Evolutionary conservation across 2,329 filamentous ascomycete genomes (phyloP).

Genomic region (Pseudomassariella vexata): DNA sequence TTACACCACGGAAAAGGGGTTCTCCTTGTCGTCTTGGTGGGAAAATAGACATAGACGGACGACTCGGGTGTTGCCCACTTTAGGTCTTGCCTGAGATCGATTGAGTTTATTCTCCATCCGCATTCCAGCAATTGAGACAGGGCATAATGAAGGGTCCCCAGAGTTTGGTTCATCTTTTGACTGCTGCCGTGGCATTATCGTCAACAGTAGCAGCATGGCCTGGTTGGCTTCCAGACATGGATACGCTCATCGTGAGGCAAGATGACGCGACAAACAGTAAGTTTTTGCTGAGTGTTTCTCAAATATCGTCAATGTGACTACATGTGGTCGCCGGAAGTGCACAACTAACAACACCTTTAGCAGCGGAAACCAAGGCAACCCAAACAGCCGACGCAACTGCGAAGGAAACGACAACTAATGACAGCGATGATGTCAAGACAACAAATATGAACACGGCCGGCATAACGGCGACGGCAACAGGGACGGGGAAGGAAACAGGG

Average conservation of each 20-base stretch:
- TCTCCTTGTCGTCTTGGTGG: too few relatives aligned
- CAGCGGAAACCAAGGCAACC: constrained; percentile 12
- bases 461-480: constrained; percentile 21
- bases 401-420: constrained; percentile 8
- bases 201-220: constrained; percentile 51
- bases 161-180: constrained; percentile 39
- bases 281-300: too few relatives aligned
- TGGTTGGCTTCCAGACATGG: constrained; percentile 46
- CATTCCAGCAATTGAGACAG: constrained; percentile 19
- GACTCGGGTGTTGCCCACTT: too few relatives aligned
- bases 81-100: constrained; percentile 3
- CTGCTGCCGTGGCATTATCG: constrained; percentile 46
- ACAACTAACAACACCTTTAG: constrained; percentile 6
- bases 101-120: constrained; percentile 10
- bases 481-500: constrained; percentile 18
- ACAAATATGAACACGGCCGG: constrained; percentile 35
- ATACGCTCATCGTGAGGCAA: constrained; percentile 47
- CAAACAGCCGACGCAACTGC: constrained; percentile 12
- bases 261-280: constrained; percentile 26
- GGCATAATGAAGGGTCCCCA: constrained; percentile 43
- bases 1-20: too few relatives aligned
- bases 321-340: too few relatives aligned
- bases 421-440: constrained; percentile 20
- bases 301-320: too few relatives aligned
- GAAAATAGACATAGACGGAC: too few relatives aligned